Evolutionary conservation across 2,329 filamentous ascomycete genomes (phyloP).

Genomic region (Ophiostoma piceae): DNA sequence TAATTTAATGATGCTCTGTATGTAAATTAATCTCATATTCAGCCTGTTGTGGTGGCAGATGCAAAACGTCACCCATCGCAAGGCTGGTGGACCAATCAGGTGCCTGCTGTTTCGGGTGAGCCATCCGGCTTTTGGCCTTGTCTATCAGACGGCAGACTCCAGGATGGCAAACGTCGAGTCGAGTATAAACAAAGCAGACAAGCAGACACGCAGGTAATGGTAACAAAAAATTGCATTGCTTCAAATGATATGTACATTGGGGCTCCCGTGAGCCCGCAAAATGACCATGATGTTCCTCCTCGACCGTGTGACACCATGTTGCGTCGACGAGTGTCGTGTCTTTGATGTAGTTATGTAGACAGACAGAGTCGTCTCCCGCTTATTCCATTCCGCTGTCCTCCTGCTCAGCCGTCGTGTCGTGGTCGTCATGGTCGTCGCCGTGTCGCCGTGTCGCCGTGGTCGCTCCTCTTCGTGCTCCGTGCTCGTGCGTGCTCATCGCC

Average conservation of each 20-base stretch:
- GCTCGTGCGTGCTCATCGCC: neutral
- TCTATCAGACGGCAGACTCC: neutral
- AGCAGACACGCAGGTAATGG: neutral
- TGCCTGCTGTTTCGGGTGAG: slow-evolving; percentile 26
- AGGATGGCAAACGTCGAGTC: neutral
- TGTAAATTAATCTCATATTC: neutral
- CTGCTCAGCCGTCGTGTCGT: neutral
- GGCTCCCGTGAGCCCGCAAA: neutral
- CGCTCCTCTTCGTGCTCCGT: neutral
- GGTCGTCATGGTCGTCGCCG: no score
- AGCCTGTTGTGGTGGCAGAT: neutral
- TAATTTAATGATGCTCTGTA: neutral
- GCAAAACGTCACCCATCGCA: neutral
- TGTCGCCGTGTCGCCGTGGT: no score
- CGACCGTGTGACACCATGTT: neutral
- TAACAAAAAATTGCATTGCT: slow-evolving; percentile 19
- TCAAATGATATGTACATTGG: slow-evolving; percentile 25
- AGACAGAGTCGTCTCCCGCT: neutral
- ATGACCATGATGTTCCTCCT: neutral
- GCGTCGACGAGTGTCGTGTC: neutral
- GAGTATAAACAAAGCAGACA: no score
- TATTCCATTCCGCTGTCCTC: neutral
- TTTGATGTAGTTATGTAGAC: neutral
- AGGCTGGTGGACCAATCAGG: slow-evolving; percentile 28
- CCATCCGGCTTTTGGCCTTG: slow-evolving; percentile 18